Base-by-base conservation (phyloP, 768 basidiomycete species). In the Tephrocybe sp. region DNA sequence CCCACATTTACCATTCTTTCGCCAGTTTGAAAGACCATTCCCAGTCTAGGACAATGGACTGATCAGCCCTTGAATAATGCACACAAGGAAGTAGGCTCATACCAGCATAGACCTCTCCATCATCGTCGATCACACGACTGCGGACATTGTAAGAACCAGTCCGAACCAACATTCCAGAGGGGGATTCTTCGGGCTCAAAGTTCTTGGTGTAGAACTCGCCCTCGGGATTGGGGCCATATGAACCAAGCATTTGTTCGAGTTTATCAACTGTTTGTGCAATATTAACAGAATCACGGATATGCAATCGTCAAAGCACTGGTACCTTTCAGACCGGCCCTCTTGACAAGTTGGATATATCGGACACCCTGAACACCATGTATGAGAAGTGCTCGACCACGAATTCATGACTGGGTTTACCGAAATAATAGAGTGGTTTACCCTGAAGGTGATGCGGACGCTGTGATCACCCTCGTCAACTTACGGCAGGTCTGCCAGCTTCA, bases 211-310 rank as follows among this genome's bases (percentile, higher is more conserved):
- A 88, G 4, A 88, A 64, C 21, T 85, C 75, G 28, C 79, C 83
- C 2, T 73, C 59, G n/a, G 84, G 74, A 50, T 77, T 72, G 15
- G 93, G 90, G 2, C 91, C 89, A 66, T 93, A 97, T 3, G 92
- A 94, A 15, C 96, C 96, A 18, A 98, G 79, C 96, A 98, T 98
- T 60, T 88, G 81, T 64, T 95, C 93, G 61, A 91, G 66, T 68
- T 88, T 96, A 70, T 96, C 96, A 61, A 96, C 94, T 94, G 62
- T 34, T 21, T 30, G 28, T 10, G 23, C n/a, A n/a, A 39, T 6
- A 12, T 39, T 17, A 39, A 39, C 36, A 25, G 17, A 10, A 24
- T 24, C 14, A 26, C 28, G 12, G 38, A 8, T 32, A 36, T 47
- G 18, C 12, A 30, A 28, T 5, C 23, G 9, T 32, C n/a, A 32